Conservation (phyloP, 2,329 filamentous ascomycete genomes). For the Aureobasidium sp. region DNA sequence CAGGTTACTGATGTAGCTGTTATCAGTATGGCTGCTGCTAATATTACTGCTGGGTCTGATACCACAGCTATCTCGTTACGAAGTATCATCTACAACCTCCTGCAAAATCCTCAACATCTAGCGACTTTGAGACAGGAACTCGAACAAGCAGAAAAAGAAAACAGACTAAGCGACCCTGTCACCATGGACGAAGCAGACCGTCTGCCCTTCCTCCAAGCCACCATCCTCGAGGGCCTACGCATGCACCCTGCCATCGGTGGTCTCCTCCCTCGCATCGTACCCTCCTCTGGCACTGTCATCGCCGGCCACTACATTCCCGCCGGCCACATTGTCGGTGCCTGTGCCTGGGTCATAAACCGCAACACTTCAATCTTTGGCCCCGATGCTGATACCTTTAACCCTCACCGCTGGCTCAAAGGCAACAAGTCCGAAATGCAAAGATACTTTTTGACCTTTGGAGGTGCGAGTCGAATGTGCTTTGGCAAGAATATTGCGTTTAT, state of each 20-base stretch:
- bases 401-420: constrained; percentile 44
- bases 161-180: constrained; percentile 14
- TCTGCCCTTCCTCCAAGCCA: constrained; percentile 27
- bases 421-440: constrained; percentile 28
- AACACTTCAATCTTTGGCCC: constrained; percentile 33
- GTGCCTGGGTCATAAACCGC: constrained; percentile 36
- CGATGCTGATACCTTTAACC: constrained; percentile 39
- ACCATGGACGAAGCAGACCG: constrained; percentile 23
- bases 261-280: constrained; percentile 1
- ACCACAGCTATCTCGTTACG: constrained; percentile 30
- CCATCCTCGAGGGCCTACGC: constrained; percentile 28
- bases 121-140: constrained; percentile 20
- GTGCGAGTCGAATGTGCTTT: constrained; percentile 41
- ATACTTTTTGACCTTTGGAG: constrained; percentile 41
- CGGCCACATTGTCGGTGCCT: constrained; percentile 41
- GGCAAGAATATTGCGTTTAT: constrained; percentile 43
- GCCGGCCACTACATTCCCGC: constrained; percentile 38
- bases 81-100: constrained; percentile 28
- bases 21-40: constrained; percentile 19
- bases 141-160: not conserved
- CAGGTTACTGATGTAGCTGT: constrained; percentile 17
- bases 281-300: constrained; percentile 16
- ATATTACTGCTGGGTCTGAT: constrained; percentile 27
- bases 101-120: constrained; percentile 23
- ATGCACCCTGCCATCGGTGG: constrained; percentile 24